phyloP scores from a whole-genome alignment of 2,329 filamentous ascomycete genomes.

The Trichophyton benhamiae region DNA sequence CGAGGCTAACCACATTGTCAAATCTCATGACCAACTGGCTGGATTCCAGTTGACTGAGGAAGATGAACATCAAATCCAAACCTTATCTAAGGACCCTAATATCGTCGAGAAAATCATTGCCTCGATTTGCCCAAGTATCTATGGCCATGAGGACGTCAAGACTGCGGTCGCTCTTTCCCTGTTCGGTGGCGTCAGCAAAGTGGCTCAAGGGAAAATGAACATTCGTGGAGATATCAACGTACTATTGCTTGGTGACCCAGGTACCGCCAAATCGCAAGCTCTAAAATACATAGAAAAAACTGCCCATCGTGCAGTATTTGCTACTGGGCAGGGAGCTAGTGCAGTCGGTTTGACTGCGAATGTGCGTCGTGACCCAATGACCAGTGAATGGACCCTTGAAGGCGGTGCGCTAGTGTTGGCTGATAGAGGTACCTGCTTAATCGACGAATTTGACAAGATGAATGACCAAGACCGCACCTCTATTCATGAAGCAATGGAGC shows the following conservation, averaged over 20 bases:
- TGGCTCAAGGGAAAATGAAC: slow-evolving; percentile 73
- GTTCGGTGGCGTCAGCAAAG: slow-evolving; percentile 89
- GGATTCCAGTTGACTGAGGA: slow-evolving; percentile 92
- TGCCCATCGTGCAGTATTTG: slow-evolving; percentile 90
- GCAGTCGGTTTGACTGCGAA: slow-evolving; percentile 96
- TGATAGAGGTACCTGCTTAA: slow-evolving; percentile 86
- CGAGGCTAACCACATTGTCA: slow-evolving; percentile 94
- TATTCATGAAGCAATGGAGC: slow-evolving; percentile 99
- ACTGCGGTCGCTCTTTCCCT: slow-evolving; percentile 88
- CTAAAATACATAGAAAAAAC: slow-evolving; percentile 98
- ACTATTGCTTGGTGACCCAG: slow-evolving; percentile 85
- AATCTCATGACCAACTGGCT: slow-evolving; percentile 92
- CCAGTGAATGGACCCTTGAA: slow-evolving; percentile 93
- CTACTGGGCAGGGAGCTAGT: slow-evolving; percentile 91
- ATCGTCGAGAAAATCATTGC: slow-evolving; percentile 87
- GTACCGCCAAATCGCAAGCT: slow-evolving; percentile 94
- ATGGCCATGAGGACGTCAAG: slow-evolving; percentile 93
- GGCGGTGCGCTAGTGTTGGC: slow-evolving; percentile 90
- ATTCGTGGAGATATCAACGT: slow-evolving; percentile 98
- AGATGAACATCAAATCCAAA: slow-evolving; percentile 82
- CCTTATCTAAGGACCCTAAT: slow-evolving; percentile 74
- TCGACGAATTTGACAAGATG: slow-evolving; percentile 99
- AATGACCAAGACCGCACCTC: slow-evolving; percentile 97
- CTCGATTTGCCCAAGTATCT: slow-evolving; percentile 94
- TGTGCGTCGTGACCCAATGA: slow-evolving; percentile 87